A percentile compares a stretch with the other conserved stretches of the same genome.
These are phyloP conservation scores for Mycena sanguinolenta DNA, from an alignment of 768 basidiomycete species.

Conservation along the genomic window DNA sequence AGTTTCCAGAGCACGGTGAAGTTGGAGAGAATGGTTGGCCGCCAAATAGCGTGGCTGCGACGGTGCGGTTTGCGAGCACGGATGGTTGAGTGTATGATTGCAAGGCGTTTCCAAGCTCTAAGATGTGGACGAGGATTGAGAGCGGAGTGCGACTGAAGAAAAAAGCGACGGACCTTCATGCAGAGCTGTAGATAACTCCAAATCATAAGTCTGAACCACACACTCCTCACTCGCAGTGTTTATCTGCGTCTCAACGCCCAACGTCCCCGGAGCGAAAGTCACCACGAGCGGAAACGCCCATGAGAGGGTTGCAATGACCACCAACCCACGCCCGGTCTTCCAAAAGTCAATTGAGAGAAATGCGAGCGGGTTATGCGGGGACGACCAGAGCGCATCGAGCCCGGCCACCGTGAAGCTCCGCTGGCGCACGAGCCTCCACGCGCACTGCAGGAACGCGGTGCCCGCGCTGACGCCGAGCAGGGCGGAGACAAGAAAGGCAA, in stretches of 20 bases:
- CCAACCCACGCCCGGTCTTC: constrained; percentile 12
- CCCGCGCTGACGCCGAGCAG: constrained; percentile 20
- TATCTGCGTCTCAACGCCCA: constrained; percentile 19
- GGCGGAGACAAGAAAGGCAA: constrained; percentile 25
- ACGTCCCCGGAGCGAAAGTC: neutral
- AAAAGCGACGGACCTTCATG: constrained; percentile 12
- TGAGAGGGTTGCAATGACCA: constrained; percentile 1
- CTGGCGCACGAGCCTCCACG: constrained; percentile 17
- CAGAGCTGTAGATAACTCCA: constrained; percentile 4
- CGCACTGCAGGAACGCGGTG: constrained; percentile 21
- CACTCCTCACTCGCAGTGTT: too few species aligned
- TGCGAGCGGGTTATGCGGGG: constrained; percentile 4
- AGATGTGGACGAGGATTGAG: neutral
- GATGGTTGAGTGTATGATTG: neutral
- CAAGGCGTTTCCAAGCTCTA: constrained; percentile 5
- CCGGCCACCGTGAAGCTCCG: constrained; percentile 22
- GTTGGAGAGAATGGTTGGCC: constrained; percentile 11
- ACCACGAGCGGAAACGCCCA: constrained; percentile 28
- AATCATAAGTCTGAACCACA: constrained; percentile 17
- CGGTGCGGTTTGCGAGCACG: constrained; percentile 4
- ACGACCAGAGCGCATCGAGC: constrained; percentile 31
- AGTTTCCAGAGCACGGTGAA: constrained; percentile 14
- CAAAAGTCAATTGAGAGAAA: constrained; percentile 25
- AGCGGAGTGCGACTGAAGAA: neutral
- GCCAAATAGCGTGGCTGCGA: constrained; percentile 15